Evolutionary conservation across 2,329 filamentous ascomycete species (phyloP), one percentile per base, ranked within the genome.

Genomic region (Fusarium praegraminearum): DNA sequence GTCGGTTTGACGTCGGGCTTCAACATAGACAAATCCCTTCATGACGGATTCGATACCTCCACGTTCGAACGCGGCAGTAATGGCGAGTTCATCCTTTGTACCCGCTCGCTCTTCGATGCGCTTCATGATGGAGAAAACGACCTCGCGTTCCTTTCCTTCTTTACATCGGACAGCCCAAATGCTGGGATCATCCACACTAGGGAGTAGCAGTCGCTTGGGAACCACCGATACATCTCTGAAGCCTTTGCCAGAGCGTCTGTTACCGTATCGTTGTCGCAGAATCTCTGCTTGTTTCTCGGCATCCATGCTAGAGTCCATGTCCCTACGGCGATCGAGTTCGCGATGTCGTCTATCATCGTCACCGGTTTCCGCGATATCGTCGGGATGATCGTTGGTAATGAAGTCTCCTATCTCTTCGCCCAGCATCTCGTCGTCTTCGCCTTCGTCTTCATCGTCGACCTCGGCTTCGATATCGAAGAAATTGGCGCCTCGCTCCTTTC

Each of bases 401-500:
- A 96, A 93, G 71, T 93, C 91, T 60, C 93, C 93, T 55, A 90
- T 89, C 72, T 91, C 93, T 73, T 94, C 90, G 62, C 93, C 89
- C 57, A 97, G 94, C 73, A 97, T 93, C 73, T 98, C 95, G 53
- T 97, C 93, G 70, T 97, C 93, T 66, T 93, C 92, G 71, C 88
- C 91, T 72, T 93, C 92, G 74, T 97, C 94, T 74, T 97, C 94
- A 69, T 97, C 96, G 77, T 98, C 96, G 73, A 99, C 96, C 82
- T 98, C 96, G 79, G 96, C 96, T 85, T 99, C 96, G 76, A 95
- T 93, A 89, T 99, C 96, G 82, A 99, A 90, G 88, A 98, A 98
- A 76, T 91, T 90, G 74, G 93, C 93, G 69, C 93, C 89, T 70
- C 87, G 87, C 70, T 92, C 89, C 78, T 89, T 89, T 79, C 90